These are phyloP conservation scores for Fusarium phyllophilum DNA, from an alignment of 2,329 filamentous ascomycete genomes.

Conservation along the genomic window DNA sequence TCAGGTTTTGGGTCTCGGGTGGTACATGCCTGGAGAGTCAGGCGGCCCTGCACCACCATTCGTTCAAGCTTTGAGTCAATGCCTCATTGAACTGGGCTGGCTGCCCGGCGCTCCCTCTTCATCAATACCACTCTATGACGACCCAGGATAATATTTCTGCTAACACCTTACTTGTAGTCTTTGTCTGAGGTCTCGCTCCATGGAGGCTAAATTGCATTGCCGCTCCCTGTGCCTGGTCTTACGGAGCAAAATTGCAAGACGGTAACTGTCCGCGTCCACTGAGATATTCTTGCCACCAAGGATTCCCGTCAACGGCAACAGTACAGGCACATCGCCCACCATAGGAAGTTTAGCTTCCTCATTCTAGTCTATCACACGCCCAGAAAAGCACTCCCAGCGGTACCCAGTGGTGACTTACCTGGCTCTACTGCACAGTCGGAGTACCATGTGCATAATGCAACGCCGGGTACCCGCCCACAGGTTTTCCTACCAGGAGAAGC, in stretches of 20 bases:
- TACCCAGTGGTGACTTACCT: neutral
- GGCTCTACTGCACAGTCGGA: neutral
- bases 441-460: slow-evolving; percentile 11
- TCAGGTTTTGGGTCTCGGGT: neutral
- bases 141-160: neutral
- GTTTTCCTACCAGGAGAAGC: slow-evolving; percentile 18
- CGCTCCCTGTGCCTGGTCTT: slow-evolving; percentile 7
- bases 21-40: slow-evolving; percentile 6
- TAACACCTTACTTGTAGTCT: neutral
- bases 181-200: slow-evolving; percentile 13
- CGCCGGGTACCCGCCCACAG: slow-evolving; percentile 7
- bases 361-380: slow-evolving; percentile 3
- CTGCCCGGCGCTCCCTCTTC: neutral
- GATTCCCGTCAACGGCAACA: slow-evolving; percentile 21
- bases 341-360: neutral
- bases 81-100: neutral
- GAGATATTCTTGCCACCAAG: slow-evolving; percentile 26
- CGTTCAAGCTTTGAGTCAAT: neutral
- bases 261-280: slow-evolving; percentile 10
- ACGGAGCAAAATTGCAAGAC: slow-evolving; percentile 3
- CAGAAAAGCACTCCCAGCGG: slow-evolving; percentile 17
- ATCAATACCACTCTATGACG: neutral
- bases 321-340: slow-evolving; percentile 22
- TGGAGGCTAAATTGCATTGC: slow-evolving; percentile 1
- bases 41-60: neutral